A percentile compares a stretch with the other conserved stretches of the same genome.
phyloP scores from a whole-genome alignment of 1,284 basidiomycete species.

The Ustilago loliicola region DNA sequence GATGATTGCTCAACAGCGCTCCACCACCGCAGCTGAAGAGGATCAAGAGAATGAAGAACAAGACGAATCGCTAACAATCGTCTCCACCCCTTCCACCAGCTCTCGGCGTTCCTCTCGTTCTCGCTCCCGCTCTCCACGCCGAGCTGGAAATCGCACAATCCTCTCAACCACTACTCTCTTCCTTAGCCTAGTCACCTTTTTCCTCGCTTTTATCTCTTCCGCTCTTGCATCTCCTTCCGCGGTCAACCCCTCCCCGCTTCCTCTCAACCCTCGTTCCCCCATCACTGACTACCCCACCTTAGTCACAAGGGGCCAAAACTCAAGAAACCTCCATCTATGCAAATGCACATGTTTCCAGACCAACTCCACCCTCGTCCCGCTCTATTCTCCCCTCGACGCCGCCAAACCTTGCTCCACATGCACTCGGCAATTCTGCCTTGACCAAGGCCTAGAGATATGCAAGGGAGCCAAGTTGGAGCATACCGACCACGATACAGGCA shows the following conservation, averaged over 20 bases:
- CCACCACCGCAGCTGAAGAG: not conserved
- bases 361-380: constrained; percentile 68
- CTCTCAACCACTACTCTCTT: constrained; percentile 24
- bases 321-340: constrained; percentile 60
- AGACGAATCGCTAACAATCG: constrained; percentile 20
- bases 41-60: constrained; percentile 4
- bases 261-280: constrained; percentile 1
- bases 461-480: constrained; percentile 65
- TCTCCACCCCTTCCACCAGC: constrained; percentile 18
- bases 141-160: constrained; percentile 11
- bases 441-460: constrained; percentile 64
- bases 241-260: not conserved
- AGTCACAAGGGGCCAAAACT: constrained; percentile 1
- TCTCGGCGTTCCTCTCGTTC: constrained; percentile 9
- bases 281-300: not conserved
- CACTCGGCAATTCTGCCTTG: constrained; percentile 69
- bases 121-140: constrained; percentile 20
- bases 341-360: constrained; percentile 70
- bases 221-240: constrained; percentile 13
- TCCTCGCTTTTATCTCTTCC: constrained; percentile 21
- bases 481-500: constrained; percentile 67
- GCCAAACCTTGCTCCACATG: constrained; percentile 67
- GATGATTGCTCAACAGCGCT: constrained; percentile 30
- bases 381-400: constrained; percentile 57
- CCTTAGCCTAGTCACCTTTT: constrained; percentile 31